Evolutionary conservation across 2,329 filamentous ascomycete genomes (phyloP).

Genomic region (Thermomyces lanuginosus): DNA sequence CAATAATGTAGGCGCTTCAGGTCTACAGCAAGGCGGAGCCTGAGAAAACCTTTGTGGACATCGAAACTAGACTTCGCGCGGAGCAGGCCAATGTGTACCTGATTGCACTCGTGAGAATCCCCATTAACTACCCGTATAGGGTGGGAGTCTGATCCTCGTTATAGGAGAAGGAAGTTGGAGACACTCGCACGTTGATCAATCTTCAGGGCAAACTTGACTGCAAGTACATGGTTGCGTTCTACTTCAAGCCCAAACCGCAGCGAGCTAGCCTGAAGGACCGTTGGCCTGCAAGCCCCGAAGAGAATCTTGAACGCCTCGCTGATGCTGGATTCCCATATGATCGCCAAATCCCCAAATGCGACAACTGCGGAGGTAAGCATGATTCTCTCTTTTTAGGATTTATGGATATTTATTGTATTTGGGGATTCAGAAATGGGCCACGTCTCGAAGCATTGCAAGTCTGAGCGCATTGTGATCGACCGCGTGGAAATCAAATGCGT

Average conservation of each 20-base stretch:
- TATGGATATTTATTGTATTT: background rate
- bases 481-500: slow-evolving; percentile 33
- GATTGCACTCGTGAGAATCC: slow-evolving; percentile 32
- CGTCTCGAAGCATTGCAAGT: slow-evolving; percentile 28
- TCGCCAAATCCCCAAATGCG: slow-evolving; percentile 34
- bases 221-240: slow-evolving; percentile 36
- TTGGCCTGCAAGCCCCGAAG: slow-evolving; percentile 34
- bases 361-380: slow-evolving; percentile 32
- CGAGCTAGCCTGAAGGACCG: slow-evolving; percentile 30
- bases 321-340: slow-evolving; percentile 37
- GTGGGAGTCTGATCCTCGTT: slow-evolving; percentile 4
- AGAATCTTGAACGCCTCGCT: slow-evolving; percentile 36
- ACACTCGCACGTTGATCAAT: slow-evolving; percentile 35
- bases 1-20: slow-evolving; percentile 24
- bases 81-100: slow-evolving; percentile 33
- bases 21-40: slow-evolving; percentile 36
- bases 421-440: slow-evolving; percentile 32
- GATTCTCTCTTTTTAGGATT: background rate
- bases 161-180: slow-evolving; percentile 26
- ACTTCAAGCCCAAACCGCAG: slow-evolving; percentile 30
- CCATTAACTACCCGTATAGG: background rate
- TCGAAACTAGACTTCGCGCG: slow-evolving; percentile 36
- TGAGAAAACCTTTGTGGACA: slow-evolving; percentile 29
- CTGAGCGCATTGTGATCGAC: slow-evolving; percentile 28
- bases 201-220: slow-evolving; percentile 37